phyloP scores from a whole-genome alignment of 805 yeast genomes.

The Kuraishia piskuri region DNA sequence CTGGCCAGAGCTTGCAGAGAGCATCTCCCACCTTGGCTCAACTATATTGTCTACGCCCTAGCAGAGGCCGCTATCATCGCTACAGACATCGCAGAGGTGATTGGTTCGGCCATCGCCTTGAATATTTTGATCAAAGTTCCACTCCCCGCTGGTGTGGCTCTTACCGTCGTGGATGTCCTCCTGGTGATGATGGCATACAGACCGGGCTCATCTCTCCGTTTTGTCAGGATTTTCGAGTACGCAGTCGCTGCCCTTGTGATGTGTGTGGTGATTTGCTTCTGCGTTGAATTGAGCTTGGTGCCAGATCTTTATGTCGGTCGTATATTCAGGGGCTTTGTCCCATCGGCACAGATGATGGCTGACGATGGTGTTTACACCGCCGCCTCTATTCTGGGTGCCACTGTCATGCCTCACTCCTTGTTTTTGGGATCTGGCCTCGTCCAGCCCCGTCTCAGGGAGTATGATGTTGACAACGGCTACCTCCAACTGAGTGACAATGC shows the following conservation, averaged over 20 bases:
- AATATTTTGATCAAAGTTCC: conserved; percentile 36
- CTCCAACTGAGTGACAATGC: conserved; percentile 16
- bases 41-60: conserved; percentile 27
- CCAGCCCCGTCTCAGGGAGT: conserved; percentile 38
- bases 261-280: conserved; percentile 35
- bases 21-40: conserved; percentile 30
- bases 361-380: conserved; percentile 37
- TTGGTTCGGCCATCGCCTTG: conserved; percentile 42
- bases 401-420: conserved; percentile 44
- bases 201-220: conserved; percentile 31
- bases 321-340: conserved; percentile 34
- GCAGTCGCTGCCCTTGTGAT: conserved; percentile 33
- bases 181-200: conserved; percentile 38
- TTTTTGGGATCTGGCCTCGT: conserved; percentile 41
- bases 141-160: conserved; percentile 38
- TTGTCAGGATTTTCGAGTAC: conserved; percentile 33
- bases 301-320: conserved; percentile 18
- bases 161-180: conserved; percentile 36
- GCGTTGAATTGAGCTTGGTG: conserved; percentile 31
- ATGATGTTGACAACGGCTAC: conserved; percentile 28
- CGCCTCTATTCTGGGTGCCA: conserved; percentile 39
- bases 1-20: conserved; percentile 35
- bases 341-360: conserved; percentile 31
- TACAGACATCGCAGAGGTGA: conserved; percentile 45
- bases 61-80: conserved; percentile 43